phyloP scores from a whole-genome alignment of 495 filamentous ascomycete genomes.

The Hypoxylon perforatum region DNA sequence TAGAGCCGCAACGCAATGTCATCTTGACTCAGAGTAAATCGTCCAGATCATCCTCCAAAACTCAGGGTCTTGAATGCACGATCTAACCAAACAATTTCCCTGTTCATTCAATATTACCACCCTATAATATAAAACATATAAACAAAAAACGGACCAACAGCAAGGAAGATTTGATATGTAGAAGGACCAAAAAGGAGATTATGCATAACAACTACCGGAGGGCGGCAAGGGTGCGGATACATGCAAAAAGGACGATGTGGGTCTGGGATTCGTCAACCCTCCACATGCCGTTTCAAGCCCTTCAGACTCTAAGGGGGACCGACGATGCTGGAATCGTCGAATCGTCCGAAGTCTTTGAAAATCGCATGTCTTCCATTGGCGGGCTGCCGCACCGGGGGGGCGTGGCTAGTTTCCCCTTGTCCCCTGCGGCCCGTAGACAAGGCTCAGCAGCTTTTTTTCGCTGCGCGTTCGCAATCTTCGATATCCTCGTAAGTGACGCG shows the following conservation, averaged over 20 bases:
- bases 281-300: conserved; percentile 25
- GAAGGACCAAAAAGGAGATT: not conserved
- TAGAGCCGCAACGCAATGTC: no score
- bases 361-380: conserved; percentile 15
- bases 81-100: no score
- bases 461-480: conserved; percentile 24
- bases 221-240: conserved; percentile 16
- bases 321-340: conserved; percentile 25
- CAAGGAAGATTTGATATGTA: not conserved
- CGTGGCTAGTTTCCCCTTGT: conserved; percentile 5
- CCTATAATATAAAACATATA: no score
- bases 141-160: not conserved
- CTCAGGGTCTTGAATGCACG: no score
- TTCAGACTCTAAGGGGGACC: conserved; percentile 10
- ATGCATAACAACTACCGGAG: conserved; percentile 27
- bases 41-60: no score
- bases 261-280: conserved; percentile 34
- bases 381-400: no score
- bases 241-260: conserved; percentile 36
- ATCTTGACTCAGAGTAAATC: no score
- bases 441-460: conserved; percentile 25
- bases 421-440: conserved; percentile 13
- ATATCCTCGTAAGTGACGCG: conserved; percentile 30
- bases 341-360: conserved; percentile 23
- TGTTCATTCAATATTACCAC: no score